Percentiles rank a stretch among this genome's conserved stretches.
Conservation (phyloP, 192 early-diverging fungal genomes). For the Backusella morwellensis region DNA sequence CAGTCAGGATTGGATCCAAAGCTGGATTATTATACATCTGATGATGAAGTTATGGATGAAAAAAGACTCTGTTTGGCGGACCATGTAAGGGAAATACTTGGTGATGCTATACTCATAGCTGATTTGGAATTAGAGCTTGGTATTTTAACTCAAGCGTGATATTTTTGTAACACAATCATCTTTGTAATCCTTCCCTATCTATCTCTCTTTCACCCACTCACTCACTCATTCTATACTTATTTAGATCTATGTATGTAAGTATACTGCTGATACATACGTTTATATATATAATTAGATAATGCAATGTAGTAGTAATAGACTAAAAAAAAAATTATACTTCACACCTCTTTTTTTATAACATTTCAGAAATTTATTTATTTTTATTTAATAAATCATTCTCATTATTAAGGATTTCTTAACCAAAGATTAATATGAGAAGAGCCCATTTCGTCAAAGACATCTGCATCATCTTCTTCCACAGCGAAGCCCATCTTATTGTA, state of each 20-base stretch:
- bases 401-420: neutral
- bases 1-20: neutral
- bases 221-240: neutral
- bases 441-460: neutral
- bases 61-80: neutral
- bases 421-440: neutral
- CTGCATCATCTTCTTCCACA: neutral
- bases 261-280: neutral
- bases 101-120: neutral
- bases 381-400: neutral
- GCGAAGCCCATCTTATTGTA: neutral
- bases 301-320: neutral
- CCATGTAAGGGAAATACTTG: neutral
- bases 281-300: neutral
- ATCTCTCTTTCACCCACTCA: neutral
- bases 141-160: neutral
- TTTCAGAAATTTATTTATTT: neutral
- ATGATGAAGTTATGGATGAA: neutral
- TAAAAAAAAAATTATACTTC: neutral
- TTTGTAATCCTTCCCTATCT: neutral
- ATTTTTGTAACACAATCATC: neutral
- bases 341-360: neutral
- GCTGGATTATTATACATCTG: neutral
- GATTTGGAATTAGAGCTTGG: neutral
- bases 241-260: neutral